Evolutionary conservation across 257 asterid species (phyloP).

Genomic region (Oldenlandia corymbosa): DNA sequence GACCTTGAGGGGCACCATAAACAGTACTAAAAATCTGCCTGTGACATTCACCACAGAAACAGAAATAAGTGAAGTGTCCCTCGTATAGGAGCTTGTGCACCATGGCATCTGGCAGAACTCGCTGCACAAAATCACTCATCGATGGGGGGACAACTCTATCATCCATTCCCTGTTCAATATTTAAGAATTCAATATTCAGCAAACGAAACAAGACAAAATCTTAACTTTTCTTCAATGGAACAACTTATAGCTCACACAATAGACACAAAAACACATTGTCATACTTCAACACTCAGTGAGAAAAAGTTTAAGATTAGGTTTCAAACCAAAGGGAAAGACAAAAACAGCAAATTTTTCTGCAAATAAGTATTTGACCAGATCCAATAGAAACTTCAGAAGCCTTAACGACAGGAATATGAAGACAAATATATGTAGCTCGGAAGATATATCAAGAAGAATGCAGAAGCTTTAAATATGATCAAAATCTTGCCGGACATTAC

Average conservation of each 20-base stretch:
- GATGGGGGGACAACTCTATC: slow-evolving; percentile 84
- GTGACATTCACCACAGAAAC: slow-evolving; percentile 83
- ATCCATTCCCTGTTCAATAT: slow-evolving; percentile 58
- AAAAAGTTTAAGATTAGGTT: too few species aligned
- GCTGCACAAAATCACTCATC: slow-evolving; percentile 67
- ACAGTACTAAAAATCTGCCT: slow-evolving; percentile 58
- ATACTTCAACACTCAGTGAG: too few species aligned
- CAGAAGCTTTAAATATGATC: not conserved
- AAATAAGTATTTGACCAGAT: not conserved
- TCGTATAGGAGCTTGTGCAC: slow-evolving; percentile 79
- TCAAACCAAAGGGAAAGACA: too few species aligned
- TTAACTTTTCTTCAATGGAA: not conserved
- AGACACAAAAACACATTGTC: not conserved
- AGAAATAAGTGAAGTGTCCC: slow-evolving; percentile 81
- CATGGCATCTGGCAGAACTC: slow-evolving; percentile 78
- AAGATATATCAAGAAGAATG: not conserved
- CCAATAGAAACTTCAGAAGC: not conserved
- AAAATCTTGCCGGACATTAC: slow-evolving; percentile 2
- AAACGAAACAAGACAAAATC: slow-evolving; percentile 7
- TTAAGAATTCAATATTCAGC: slow-evolving; percentile 4
- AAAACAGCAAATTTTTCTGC: not conserved
- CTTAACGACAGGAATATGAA: not conserved
- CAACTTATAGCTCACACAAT: not conserved
- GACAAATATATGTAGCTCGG: not conserved
- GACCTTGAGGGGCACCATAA: slow-evolving; percentile 78